These are phyloP conservation scores for Silene conica DNA, from an alignment of 148 eudicot species.

Conservation along the genomic window DNA sequence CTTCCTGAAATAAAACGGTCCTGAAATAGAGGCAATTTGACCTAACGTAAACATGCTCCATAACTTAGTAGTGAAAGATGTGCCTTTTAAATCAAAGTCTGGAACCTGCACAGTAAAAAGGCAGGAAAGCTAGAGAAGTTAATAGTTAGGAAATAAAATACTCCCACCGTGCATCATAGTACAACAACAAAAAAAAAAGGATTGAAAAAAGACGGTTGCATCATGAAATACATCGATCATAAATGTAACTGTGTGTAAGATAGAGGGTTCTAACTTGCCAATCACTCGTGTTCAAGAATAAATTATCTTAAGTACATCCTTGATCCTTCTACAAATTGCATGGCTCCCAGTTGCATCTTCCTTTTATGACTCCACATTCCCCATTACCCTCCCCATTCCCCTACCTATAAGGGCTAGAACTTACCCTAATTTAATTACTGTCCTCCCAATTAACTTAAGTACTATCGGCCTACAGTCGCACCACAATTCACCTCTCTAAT, in stretches of 20 bases:
- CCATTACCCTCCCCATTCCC: not conserved
- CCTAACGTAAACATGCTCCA: constrained; percentile 70
- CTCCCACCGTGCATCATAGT: not conserved
- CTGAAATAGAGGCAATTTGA: constrained; percentile 53
- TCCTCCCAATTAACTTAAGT: not conserved
- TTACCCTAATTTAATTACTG: not conserved
- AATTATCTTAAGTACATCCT: no score
- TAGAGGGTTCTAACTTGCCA: not conserved
- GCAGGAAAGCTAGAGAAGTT: not conserved
- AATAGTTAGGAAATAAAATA: not conserved
- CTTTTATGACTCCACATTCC: not conserved
- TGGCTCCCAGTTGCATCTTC: not conserved
- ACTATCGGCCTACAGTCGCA: no score
- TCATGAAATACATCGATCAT: not conserved
- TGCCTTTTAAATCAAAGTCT: constrained; percentile 37
- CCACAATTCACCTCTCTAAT: not conserved
- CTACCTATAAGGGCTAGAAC: not conserved
- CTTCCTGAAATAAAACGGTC: constrained; percentile 56
- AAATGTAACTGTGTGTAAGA: not conserved
- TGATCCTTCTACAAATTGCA: not conserved
- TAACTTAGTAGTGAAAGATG: constrained; percentile 40
- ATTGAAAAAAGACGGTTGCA: not conserved
- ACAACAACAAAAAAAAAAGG: not conserved
- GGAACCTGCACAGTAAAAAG: constrained; percentile 44
- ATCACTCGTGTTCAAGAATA: not conserved